Base-by-base conservation (phyloP, 768 basidiomycete species). In the Leccinum imitatum region DNA sequence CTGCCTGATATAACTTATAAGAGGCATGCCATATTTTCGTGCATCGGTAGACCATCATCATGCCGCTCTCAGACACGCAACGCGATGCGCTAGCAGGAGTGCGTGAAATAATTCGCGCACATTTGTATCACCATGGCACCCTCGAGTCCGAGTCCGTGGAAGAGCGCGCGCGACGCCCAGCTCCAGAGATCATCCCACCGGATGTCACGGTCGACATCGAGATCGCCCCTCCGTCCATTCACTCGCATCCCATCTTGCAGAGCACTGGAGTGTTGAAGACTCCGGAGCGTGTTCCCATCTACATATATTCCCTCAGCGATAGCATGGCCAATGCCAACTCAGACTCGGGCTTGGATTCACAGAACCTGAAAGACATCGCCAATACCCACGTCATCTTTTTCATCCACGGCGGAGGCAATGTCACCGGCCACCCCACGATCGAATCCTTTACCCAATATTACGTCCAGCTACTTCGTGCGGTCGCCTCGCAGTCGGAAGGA, bases 51-150 rank as follows among this genome's bases (percentile, higher is more conserved):
- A 25, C 21, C 13, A 15, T 17, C 25, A 55, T 23, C 56, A 55
- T 58, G 31, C 67, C 67, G 15, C 55, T 69, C 46, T 64, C 67
- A 9, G 58, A 64, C 1, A 35, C 15, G 17, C 67, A 69, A 27
- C 67, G 62, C 0, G 57, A 27, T 6, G 67, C 62, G 0, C 25
- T 69, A 4, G 9, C 53, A 14, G 27, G 2, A 4, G 0, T 58
- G 3, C 61, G 67, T n/a, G 39, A 50, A 23, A 17, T 46, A n/a
- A 13, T 47, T n/a, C 9, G 0, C 44, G 5, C 2, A 19, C n/a
- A 44, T 19, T 6, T 44, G n/a, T 11, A 10, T 11, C 0, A 5
- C 19, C 10, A 1, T 7, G 14, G 6, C 0, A 15, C 2, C 3
- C 33, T 1, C 0, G 11, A 33, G 33, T 17, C 3, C 47, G 50